phyloP scores from a whole-genome alignment of 2,329 filamentous ascomycete species.

The Paecilomyces variotii region DNA sequence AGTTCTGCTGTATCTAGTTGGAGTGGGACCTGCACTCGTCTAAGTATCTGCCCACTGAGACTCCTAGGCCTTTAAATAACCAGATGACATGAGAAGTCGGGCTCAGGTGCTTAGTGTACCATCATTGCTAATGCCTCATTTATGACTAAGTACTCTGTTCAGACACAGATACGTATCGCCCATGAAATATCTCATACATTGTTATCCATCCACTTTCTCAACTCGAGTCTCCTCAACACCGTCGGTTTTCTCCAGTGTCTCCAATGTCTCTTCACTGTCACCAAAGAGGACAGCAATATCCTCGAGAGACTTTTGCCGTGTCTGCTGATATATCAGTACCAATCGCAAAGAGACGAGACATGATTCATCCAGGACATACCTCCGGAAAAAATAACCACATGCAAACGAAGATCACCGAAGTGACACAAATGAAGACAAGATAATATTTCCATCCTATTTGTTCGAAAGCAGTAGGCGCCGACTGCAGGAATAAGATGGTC shows the following conservation, averaged over 20 bases:
- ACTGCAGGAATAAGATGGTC: slow-evolving; percentile 9
- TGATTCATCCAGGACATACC: not conserved
- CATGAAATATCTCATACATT: no score
- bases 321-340: not conserved
- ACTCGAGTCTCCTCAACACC: not conserved
- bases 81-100: no score
- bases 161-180: no score
- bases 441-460: not conserved
- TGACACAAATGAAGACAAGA: not conserved
- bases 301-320: not conserved
- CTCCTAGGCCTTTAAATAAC: no score
- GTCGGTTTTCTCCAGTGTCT: not conserved
- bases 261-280: not conserved
- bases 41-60: no score
- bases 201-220: not conserved
- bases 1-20: not conserved
- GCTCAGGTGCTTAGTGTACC: no score
- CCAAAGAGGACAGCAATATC: not conserved
- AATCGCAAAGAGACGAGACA: not conserved
- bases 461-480: slow-evolving; percentile 12
- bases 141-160: no score
- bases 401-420: not conserved
- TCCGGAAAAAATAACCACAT: not conserved
- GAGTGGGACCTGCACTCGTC: not conserved
- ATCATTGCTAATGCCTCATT: no score